Percentiles rank a stretch among this genome's conserved stretches.
These are phyloP conservation scores for Angomonas deanei DNA, from an alignment of 208 protist species.

Conservation along the genomic window DNA sequence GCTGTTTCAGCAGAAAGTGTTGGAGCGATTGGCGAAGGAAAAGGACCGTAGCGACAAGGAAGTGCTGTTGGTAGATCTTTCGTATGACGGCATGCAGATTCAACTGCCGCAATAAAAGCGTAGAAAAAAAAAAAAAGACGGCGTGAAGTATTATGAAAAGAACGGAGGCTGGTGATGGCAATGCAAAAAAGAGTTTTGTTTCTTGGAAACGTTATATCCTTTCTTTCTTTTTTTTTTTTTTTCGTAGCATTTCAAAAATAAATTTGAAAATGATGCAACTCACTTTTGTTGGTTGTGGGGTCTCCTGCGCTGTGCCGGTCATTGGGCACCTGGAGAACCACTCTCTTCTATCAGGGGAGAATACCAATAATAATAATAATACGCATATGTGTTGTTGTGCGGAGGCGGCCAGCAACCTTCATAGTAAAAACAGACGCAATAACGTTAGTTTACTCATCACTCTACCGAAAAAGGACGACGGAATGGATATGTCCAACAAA, in stretches of 20 bases:
- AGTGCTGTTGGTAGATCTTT: slow-evolving; percentile 43
- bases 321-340: slow-evolving; percentile 56
- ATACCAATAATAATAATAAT: not conserved
- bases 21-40: not conserved
- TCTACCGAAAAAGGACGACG: slow-evolving; percentile 12
- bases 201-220: not conserved
- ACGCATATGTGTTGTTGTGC: slow-evolving; percentile 52
- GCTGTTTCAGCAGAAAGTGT: slow-evolving; percentile 26
- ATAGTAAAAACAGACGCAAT: slow-evolving; percentile 58
- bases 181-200: no score
- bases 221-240: not conserved
- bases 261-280: not conserved
- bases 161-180: no score
- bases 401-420: slow-evolving; percentile 47
- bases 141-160: not conserved
- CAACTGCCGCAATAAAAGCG: slow-evolving; percentile 32
- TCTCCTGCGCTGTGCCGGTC: slow-evolving; percentile 76
- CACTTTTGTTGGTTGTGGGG: slow-evolving; percentile 63
- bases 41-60: not conserved
- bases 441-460: slow-evolving; percentile 80
- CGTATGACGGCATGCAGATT: slow-evolving; percentile 65
- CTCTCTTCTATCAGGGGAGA: not conserved
- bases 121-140: not conserved
- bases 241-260: not conserved
- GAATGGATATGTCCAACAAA: not conserved